Evolutionary conservation across 2,329 filamentous ascomycete genomes (phyloP), one percentile per base, ranked within the genome.

Genomic region (Fusarium sublunatum): DNA sequence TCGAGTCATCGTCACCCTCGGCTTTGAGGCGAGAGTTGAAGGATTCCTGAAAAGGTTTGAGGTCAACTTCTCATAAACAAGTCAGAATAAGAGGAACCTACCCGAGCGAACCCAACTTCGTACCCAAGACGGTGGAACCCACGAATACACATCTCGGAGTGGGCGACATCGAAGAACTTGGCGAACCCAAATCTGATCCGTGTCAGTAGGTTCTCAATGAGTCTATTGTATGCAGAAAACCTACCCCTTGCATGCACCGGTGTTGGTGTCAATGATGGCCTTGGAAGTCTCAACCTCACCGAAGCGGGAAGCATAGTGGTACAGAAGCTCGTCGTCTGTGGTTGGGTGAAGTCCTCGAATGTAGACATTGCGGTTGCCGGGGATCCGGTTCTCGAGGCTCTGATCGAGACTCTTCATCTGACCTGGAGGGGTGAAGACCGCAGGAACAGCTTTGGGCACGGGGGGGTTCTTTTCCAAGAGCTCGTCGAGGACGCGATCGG

Each of bases 21-120:
- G 95, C 94, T 84, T 99, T 98, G 71, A 99, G 90, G 70, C 96
- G 93, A 68, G 93, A 93, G 78, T 99, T 99, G 81, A 98, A 97
- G 19, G 94, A 98, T 82, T 98, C 95, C 91, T 96, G 56, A 10
- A 22, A 7, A 28, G n/a, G 34, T 22, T 38, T 63, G 45, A 67
- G 55, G 29, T 41, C 15, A 34, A 10, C 15, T 26, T 40, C 25
- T 12, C 13, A 13, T 26, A 9, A 9, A 8, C 12, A 32, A n/a
- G 19, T 9, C 7, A 31, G 12, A 15, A 28, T 19, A n/a, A 32
- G 29, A 13, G 13, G 43, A 42, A 35, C 85, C 73, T 80, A 96
- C 93, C 73, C 93, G 87, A 69, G 96, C 95, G 80, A 98, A 98
- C 74, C 94, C 96, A 70, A 97, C 94, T 81, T 99, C 95, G 74